Percentiles rank a stretch among this genome's conserved stretches.
Conservation (phyloP, 202 grass and related monocot genomes). For the Bolboschoenoplectus hybrid region DNA sequence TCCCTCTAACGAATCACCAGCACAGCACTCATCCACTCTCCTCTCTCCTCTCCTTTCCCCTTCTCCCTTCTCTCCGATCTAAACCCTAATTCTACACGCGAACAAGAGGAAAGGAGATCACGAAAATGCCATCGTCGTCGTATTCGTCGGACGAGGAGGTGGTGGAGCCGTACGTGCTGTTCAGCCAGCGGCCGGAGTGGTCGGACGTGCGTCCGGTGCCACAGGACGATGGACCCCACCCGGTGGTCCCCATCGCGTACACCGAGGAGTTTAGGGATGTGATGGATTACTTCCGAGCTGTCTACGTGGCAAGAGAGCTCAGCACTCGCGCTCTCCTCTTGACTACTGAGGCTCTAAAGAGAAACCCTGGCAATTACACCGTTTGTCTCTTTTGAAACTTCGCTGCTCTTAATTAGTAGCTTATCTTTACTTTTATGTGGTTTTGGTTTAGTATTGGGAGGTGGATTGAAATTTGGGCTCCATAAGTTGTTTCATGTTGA, state of each 20-base stretch:
- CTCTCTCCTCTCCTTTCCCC: background rate
- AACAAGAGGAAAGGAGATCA: background rate
- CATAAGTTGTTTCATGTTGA: too few relatives aligned
- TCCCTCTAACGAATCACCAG: background rate
- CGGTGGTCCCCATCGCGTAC: slow-evolving; percentile 76
- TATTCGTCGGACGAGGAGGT: slow-evolving; percentile 28
- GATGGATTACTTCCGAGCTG: slow-evolving; percentile 90
- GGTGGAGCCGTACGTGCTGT: slow-evolving; percentile 43
- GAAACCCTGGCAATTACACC: slow-evolving; percentile 92
- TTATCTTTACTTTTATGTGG: too few relatives aligned
- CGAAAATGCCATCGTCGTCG: slow-evolving; percentile 11
- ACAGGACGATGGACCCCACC: slow-evolving; percentile 75
- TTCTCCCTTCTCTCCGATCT: background rate
- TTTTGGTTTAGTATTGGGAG: background rate
- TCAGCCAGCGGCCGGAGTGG: slow-evolving; percentile 59
- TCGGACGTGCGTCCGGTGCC: slow-evolving; percentile 67
- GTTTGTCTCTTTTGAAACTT: slow-evolving; percentile 35
- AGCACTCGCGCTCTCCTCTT: slow-evolving; percentile 67
- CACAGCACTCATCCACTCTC: background rate
- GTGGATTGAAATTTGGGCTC: background rate
- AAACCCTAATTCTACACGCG: background rate
- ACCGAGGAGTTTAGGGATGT: slow-evolving; percentile 66
- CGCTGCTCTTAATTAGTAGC: background rate
- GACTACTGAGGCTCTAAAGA: slow-evolving; percentile 63
- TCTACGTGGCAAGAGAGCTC: slow-evolving; percentile 60